phyloP scores from a whole-genome alignment of 164 flowering plant species.

The Annona squamosa region DNA sequence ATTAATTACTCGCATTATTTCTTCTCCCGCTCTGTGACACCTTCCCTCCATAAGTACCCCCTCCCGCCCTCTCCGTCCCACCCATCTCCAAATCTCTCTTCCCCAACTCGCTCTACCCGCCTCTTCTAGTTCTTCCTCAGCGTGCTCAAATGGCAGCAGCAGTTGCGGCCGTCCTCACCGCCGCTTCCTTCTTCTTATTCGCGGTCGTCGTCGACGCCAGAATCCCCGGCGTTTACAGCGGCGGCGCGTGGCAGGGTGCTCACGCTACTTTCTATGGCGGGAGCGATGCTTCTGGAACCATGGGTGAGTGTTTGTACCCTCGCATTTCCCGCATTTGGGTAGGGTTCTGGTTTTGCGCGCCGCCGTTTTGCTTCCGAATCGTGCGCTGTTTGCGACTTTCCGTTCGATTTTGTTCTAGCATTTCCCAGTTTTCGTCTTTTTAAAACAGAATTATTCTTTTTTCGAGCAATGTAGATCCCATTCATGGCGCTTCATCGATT shows the following conservation, averaged over 20 bases:
- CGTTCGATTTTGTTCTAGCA: neutral
- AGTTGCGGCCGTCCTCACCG: neutral
- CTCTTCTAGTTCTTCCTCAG: neutral
- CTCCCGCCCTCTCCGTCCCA: conserved; percentile 12
- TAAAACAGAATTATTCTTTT: neutral
- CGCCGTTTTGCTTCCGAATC: neutral
- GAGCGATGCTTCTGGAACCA: conserved; percentile 85
- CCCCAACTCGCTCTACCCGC: neutral
- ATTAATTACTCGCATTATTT: conserved; percentile 20
- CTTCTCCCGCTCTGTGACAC: neutral
- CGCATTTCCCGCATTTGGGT: neutral
- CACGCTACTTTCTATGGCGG: conserved; percentile 95
- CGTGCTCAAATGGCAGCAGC: neutral
- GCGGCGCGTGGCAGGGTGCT: conserved; percentile 58
- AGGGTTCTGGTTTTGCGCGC: neutral
- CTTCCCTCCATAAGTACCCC: conserved; percentile 35
- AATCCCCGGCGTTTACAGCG: conserved; percentile 64
- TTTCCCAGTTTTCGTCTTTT: neutral
- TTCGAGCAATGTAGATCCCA: neutral
- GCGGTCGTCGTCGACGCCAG: conserved; percentile 32
- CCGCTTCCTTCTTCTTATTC: conserved; percentile 14
- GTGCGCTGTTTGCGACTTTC: neutral
- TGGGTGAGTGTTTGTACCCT: conserved; percentile 39
- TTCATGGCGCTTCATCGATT: neutral
- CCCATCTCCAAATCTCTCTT: conserved; percentile 8